Conservation (phyloP, 1,139 yeast species). For the Hansenula lynferdii region DNA sequence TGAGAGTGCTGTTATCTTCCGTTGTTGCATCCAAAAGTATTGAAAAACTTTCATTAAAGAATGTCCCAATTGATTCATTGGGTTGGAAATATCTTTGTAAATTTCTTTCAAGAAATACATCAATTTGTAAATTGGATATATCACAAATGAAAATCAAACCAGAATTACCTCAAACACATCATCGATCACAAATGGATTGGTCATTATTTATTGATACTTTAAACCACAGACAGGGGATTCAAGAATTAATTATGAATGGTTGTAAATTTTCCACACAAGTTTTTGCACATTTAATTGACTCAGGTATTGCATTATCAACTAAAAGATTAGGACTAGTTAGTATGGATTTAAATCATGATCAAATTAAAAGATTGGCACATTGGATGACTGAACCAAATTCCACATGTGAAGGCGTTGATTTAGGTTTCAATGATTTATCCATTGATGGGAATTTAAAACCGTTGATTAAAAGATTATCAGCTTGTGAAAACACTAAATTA, state of each 20-base stretch:
- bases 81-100: slow-evolving; percentile 80
- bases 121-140: slow-evolving; percentile 67
- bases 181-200: slow-evolving; percentile 78
- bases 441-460: slow-evolving; percentile 42
- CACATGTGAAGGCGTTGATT: slow-evolving; percentile 73
- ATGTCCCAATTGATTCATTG: slow-evolving; percentile 63
- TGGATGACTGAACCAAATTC: slow-evolving; percentile 56
- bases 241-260: slow-evolving; percentile 80
- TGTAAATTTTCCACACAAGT: slow-evolving; percentile 49
- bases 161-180: slow-evolving; percentile 45
- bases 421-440: slow-evolving; percentile 76
- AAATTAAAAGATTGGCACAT: slow-evolving; percentile 49
- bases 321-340: slow-evolving; percentile 76
- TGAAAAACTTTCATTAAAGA: slow-evolving; percentile 71
- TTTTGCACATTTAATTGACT: slow-evolving; percentile 46
- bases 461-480: slow-evolving; percentile 24
- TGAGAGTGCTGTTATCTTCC: slow-evolving; percentile 61
- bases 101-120: slow-evolving; percentile 54
- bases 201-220: slow-evolving; percentile 56
- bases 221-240: slow-evolving; percentile 62
- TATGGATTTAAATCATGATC: slow-evolving; percentile 54
- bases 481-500: slow-evolving; percentile 17
- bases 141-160: slow-evolving; percentile 65
- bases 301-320: slow-evolving; percentile 51
- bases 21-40: slow-evolving; percentile 51